Evolutionary conservation across 2,329 filamentous ascomycete species (phyloP), one percentile per base, ranked within the genome.

Genomic region (Beauveria brongniartii): DNA sequence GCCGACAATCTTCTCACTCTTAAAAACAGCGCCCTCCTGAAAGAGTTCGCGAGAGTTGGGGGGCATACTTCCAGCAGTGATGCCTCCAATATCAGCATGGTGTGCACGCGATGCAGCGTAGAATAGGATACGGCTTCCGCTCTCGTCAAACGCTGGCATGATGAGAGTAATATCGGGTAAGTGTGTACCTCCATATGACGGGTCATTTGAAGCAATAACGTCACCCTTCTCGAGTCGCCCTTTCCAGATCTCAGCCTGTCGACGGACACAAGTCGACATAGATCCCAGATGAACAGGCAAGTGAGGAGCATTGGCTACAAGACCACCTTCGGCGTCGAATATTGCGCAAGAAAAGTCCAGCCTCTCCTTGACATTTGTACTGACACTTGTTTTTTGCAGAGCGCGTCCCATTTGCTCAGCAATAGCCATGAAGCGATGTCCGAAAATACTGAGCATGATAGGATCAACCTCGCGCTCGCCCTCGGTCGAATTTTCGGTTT

Each of bases 31-130:
- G 2, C 84, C 84, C 70, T 87, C 84, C 68, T 86, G 82, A 67
- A 75, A 86, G 8, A 86, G 73, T 65, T 86, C 83, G 40, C 82
- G 79, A 0, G 86, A 90, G 64, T 89, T 84, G 5, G 89, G 87
- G 0, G 90, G 90, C 90, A 93, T 93, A 2, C 86, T 90, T 0
- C 90, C 90, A 0, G 90, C 89, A 1, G 91, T 79, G 52, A 92
- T 91, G 9, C 90, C 90, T 14, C 90, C 90, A 65, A 93, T 92
- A 67, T 93, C 90, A n/a, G 90, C 90, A 67, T 93, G 90, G 67
- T 93, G 90, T 0, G 89, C 90, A 59, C 89, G 82, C 3, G 88
- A 91, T 0, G 90, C 90, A 1, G 91, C 89, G 65, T 92, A 93
- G 72, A 93, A 93, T 55, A 92, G 82, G 58, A 92, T 91, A 1